Evolutionary conservation across 2,329 filamentous ascomycete genomes (phyloP).

Genomic region (Trichoderma sp.): DNA sequence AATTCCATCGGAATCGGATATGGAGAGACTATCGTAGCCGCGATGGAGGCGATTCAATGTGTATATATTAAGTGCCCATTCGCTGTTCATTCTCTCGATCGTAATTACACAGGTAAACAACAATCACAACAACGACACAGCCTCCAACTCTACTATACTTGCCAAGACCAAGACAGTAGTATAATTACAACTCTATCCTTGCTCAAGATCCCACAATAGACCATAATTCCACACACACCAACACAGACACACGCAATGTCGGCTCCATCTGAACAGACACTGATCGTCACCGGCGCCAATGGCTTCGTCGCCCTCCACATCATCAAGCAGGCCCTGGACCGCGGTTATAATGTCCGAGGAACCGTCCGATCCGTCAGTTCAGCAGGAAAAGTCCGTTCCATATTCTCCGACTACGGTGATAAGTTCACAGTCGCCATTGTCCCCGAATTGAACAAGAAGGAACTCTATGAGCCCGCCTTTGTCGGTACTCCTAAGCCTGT

Average conservation of each 20-base stretch:
- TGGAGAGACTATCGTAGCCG: background rate
- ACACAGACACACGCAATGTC: background rate
- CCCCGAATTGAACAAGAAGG: conserved; percentile 66
- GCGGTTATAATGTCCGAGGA: conserved; percentile 18
- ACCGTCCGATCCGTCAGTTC: conserved; percentile 10
- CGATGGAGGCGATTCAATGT: background rate
- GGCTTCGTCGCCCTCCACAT: conserved; percentile 21
- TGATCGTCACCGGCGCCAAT: conserved; percentile 22
- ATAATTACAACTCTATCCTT: background rate
- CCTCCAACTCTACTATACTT: background rate
- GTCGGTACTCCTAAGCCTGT: conserved; percentile 46
- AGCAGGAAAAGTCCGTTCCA: background rate
- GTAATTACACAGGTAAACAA: background rate
- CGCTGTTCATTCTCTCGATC: background rate
- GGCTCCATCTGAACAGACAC: conserved; percentile 15
- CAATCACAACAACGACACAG: background rate
- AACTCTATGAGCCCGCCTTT: conserved; percentile 62
- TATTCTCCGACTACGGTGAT: background rate
- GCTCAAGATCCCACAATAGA: background rate
- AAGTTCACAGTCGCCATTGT: conserved; percentile 56
- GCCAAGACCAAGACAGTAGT: background rate
- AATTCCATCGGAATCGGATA: background rate
- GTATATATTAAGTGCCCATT: background rate
- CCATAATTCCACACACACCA: background rate
- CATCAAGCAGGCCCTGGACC: conserved; percentile 7